phyloP scores from a whole-genome alignment of 805 yeast genomes.

The Gaillardinia entomophila region DNA sequence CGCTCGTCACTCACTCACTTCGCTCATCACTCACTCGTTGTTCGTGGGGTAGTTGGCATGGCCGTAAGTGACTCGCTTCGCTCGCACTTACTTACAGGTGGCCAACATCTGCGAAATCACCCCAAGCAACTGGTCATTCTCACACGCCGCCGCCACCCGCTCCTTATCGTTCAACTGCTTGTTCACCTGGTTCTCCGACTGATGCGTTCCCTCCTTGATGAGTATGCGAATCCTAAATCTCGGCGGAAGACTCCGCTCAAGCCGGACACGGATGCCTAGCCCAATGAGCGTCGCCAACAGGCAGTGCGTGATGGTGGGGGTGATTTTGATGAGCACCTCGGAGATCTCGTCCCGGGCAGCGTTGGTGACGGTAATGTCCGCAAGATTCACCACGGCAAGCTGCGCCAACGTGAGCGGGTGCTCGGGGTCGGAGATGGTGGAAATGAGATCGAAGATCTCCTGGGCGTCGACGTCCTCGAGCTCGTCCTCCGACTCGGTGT shows the following conservation, averaged over 20 bases:
- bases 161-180: slow-evolving; percentile 96
- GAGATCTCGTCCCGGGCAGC: slow-evolving; percentile 48
- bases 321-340: slow-evolving; percentile 73
- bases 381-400: slow-evolving; percentile 82
- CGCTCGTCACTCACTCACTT: no score
- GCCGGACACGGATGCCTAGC: slow-evolving; percentile 84
- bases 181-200: slow-evolving; percentile 92
- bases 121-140: slow-evolving; percentile 81
- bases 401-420: slow-evolving; percentile 95
- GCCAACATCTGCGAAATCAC: slow-evolving; percentile 93
- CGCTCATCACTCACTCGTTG: no score
- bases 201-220: slow-evolving; percentile 89
- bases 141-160: slow-evolving; percentile 97
- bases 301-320: slow-evolving; percentile 98
- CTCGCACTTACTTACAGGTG: slow-evolving; percentile 62
- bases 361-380: slow-evolving; percentile 69
- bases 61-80: no score
- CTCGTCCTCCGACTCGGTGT: slow-evolving; percentile 16
- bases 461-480: slow-evolving; percentile 68
- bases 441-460: slow-evolving; percentile 81
- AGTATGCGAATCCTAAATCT: slow-evolving; percentile 74
- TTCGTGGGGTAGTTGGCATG: no score
- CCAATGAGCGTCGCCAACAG: slow-evolving; percentile 95
- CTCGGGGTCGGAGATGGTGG: slow-evolving; percentile 92
- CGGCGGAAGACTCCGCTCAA: slow-evolving; percentile 84